phyloP scores from a whole-genome alignment of 768 basidiomycete species.

The Paxillus rubicundulus region DNA sequence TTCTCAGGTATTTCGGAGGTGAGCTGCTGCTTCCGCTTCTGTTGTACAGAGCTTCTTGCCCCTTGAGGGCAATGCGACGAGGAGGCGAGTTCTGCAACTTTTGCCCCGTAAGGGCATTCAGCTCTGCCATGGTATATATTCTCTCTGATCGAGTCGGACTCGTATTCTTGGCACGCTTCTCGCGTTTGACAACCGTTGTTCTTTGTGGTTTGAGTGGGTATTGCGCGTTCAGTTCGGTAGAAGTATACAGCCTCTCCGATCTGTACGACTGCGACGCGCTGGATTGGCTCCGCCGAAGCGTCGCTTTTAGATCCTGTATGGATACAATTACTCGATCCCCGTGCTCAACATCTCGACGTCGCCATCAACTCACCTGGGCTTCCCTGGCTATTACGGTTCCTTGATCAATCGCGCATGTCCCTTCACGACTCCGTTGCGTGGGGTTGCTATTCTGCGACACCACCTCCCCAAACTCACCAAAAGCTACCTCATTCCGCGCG shows the following conservation, averaged over 20 bases:
- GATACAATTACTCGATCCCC: background rate
- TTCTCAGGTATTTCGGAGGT: conserved; percentile 16
- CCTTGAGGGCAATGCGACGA: conserved; percentile 10
- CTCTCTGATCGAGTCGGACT: conserved; percentile 33
- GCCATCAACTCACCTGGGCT: conserved; percentile 17
- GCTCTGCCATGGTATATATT: conserved; percentile 34
- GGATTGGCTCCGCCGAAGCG: conserved; percentile 22
- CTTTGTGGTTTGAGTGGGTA: conserved; percentile 19
- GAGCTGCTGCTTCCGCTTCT: conserved; percentile 20
- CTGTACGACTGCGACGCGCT: conserved; percentile 18
- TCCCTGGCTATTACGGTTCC: conserved; percentile 17
- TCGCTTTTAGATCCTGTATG: conserved; percentile 9
- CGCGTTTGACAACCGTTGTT: conserved; percentile 14
- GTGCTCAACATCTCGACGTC: background rate
- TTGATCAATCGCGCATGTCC: conserved; percentile 9
- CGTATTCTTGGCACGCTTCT: conserved; percentile 18
- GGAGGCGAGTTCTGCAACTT: conserved; percentile 23
- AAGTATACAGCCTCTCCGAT: conserved; percentile 24
- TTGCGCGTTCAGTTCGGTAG: conserved; percentile 18
- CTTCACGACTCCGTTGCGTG: conserved; percentile 12
- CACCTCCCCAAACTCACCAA: conserved; percentile 23
- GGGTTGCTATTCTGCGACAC: conserved; percentile 11
- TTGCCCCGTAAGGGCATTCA: conserved; percentile 31
- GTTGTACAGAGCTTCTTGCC: conserved; percentile 10
- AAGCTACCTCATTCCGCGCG: conserved; percentile 33